Evolutionary conservation across 1,284 basidiomycete genomes (phyloP), one percentile per base, ranked within the genome.

Genomic region (Singerocomus rubriflavus): DNA sequence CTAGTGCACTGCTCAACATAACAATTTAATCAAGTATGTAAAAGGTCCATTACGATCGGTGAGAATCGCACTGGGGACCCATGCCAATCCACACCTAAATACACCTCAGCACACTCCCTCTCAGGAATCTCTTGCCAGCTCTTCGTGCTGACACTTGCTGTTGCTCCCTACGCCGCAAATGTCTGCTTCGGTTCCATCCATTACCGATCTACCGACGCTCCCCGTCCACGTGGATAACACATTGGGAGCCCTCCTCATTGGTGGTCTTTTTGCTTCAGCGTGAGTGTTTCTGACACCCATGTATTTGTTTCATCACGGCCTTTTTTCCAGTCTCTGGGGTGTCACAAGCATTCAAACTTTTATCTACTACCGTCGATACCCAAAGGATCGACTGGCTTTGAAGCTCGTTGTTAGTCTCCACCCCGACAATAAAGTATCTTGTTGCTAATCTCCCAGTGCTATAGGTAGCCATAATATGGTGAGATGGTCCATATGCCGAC

Each of bases 311-410:
- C 9, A 41, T 17, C 14, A 31, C 14, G 5, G 0, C 30, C 7
- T n/a, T 9, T 42, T 14, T 35, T 42, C 12, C 44, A 83, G 81
- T 25, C 63, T 84, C 11, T 84, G 78, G 72, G 81, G 81, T 3
- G 63, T 82, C 5, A 81, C 80, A 8, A 80, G 76, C 50, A 69
- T 74, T 10, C 81, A 83, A 59, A 75, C 76, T 4, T 79, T 71
- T 52, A 70, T 74, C 13, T 84, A 79, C 61, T 82, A 77, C 57
- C 67, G 70, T 48, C 60, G 68, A 27, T 69, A 62, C 33, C 64
- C 70, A 3, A 66, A 62, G 11, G 81, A 84, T 57, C 58, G 63
- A 11, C 37, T 55, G 4, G 36, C 49, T 13, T 62, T 77, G 38
- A 79, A 74, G 57, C 17, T 67, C 6, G 56, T 74, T 57, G 80